A percentile compares a stretch with the other conserved stretches of the same genome.
Evolutionary conservation across 225 moss, liverwort and hornwort species (phyloP).

Genomic region (Pseudoscleropodium purum): DNA sequence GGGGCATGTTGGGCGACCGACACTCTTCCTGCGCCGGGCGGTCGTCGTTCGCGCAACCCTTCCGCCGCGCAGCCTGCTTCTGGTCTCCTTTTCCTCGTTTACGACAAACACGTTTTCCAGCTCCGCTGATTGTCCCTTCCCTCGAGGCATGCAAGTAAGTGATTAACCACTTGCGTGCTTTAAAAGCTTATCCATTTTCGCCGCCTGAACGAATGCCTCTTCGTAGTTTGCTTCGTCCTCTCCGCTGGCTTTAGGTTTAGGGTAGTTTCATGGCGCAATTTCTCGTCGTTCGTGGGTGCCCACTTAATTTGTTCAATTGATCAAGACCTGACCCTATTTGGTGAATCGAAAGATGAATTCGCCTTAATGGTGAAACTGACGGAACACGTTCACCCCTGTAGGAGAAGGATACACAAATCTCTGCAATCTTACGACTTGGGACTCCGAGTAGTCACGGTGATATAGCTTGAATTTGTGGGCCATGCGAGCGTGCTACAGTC

Average conservation of each 20-base stretch:
- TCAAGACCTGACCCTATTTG: not conserved
- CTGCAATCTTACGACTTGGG: not conserved
- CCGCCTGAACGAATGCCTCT: not conserved
- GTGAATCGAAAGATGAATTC: not conserved
- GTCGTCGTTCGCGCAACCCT: not conserved
- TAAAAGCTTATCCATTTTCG: not conserved
- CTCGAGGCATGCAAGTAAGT: not conserved
- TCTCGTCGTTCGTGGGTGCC: not conserved
- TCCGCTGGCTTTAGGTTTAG: not conserved
- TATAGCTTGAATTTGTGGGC: not conserved
- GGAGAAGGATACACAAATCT: no score
- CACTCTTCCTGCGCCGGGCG: not conserved
- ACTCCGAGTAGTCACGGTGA: not conserved
- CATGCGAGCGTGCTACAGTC: not conserved
- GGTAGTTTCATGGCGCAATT: not conserved
- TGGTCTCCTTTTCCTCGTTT: not conserved
- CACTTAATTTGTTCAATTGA: not conserved
- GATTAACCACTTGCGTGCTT: not conserved
- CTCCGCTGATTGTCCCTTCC: no score
- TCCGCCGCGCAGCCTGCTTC: not conserved
- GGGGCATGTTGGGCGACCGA: not conserved
- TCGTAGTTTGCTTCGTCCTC: not conserved
- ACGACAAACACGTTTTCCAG: not conserved
- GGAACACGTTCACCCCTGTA: not conserved
- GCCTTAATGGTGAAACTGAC: not conserved